Evolutionary conservation across 495 filamentous ascomycete genomes (phyloP).

Genomic region (Trichoderma reesei): DNA sequence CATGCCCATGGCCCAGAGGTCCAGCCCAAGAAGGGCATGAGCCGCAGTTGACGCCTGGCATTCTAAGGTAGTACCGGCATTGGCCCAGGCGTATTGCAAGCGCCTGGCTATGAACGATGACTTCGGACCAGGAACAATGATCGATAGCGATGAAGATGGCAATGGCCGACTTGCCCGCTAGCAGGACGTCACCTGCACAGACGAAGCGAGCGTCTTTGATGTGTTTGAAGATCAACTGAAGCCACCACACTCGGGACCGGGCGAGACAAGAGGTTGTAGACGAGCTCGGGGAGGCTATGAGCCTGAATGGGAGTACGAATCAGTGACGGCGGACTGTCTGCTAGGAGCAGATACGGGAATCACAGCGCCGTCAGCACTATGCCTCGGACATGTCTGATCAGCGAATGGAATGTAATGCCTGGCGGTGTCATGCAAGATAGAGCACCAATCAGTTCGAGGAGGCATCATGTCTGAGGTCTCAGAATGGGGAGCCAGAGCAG

Average conservation of each 20-base stretch:
- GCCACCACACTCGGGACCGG: conserved; percentile 44
- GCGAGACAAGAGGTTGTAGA: conserved; percentile 39
- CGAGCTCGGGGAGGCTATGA: conserved; percentile 32
- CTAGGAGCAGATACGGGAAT: conserved; percentile 36
- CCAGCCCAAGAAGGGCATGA: conserved; percentile 51
- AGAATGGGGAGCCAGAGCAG: too few species aligned
- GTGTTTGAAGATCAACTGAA: conserved; percentile 42
- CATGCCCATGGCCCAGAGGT: conserved; percentile 52
- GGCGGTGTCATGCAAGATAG: neutral
- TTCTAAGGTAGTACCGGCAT: conserved; percentile 39
- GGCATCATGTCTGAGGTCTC: too few species aligned
- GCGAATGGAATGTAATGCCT: neutral
- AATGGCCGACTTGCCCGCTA: conserved; percentile 41
- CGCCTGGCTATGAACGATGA: conserved; percentile 49
- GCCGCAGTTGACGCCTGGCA: conserved; percentile 43
- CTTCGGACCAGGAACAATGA: conserved; percentile 47
- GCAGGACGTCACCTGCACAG: conserved; percentile 38
- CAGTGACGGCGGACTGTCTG: conserved; percentile 41
- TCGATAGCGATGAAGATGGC: conserved; percentile 47
- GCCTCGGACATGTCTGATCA: conserved; percentile 29
- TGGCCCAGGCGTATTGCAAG: conserved; percentile 40
- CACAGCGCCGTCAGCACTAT: conserved; percentile 37
- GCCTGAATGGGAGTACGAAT: conserved; percentile 35
- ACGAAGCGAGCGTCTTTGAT: conserved; percentile 40
- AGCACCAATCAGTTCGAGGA: neutral